Conservation (phyloP, 2,329 filamentous ascomycete genomes). For the Metarhizium robertsii region DNA sequence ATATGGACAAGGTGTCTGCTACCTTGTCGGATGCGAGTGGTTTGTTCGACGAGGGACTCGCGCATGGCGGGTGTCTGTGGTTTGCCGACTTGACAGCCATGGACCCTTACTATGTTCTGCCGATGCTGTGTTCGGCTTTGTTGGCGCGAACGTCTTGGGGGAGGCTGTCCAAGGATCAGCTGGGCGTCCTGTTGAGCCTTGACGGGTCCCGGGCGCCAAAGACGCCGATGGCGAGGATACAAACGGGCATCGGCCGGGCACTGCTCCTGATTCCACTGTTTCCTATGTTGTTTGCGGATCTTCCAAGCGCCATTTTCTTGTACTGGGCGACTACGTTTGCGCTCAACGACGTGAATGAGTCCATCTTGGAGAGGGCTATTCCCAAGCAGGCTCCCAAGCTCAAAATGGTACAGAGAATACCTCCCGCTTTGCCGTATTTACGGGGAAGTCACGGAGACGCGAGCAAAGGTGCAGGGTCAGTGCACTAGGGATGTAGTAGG, state of each 20-base stretch:
- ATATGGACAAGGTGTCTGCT: constrained; percentile 12
- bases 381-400: constrained; percentile 11
- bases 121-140: constrained; percentile 24
- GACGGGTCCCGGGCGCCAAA: constrained; percentile 8
- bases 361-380: constrained; percentile 16
- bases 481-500: background rate
- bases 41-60: constrained; percentile 29
- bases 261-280: constrained; percentile 24
- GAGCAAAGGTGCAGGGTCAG: background rate
- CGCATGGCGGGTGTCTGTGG: constrained; percentile 44
- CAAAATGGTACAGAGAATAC: constrained; percentile 6
- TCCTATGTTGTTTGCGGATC: constrained; percentile 23
- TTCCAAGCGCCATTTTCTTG: constrained; percentile 31
- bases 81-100: constrained; percentile 42
- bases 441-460: constrained; percentile 3
- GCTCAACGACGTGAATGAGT: constrained; percentile 23
- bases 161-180: constrained; percentile 17
- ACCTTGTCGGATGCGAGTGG: constrained; percentile 15
- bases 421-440: constrained; percentile 13
- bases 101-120: constrained; percentile 42
- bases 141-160: constrained; percentile 21
- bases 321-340: constrained; percentile 30
- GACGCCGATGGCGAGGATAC: constrained; percentile 12
- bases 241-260: constrained; percentile 19
- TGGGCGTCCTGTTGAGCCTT: constrained; percentile 17